Conservation (phyloP, 2,329 filamentous ascomycete genomes). For the Sclerotinia nivalis region DNA sequence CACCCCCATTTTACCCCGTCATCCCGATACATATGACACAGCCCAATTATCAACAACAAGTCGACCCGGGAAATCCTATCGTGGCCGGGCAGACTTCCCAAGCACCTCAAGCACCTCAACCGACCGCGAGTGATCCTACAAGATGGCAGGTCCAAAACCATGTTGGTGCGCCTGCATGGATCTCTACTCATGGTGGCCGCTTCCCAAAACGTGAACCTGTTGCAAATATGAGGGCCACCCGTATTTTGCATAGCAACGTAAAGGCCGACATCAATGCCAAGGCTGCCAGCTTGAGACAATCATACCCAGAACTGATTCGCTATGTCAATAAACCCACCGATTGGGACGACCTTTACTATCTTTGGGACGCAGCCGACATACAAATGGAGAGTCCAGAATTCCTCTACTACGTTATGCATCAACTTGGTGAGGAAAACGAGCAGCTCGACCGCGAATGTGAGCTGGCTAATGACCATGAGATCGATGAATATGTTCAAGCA, state of each 20-base stretch:
- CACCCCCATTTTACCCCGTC: not conserved
- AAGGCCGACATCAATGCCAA: slow-evolving; percentile 25
- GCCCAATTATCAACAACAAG: not conserved
- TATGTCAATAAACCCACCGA: slow-evolving; percentile 23
- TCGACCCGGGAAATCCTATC: not conserved
- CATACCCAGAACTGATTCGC: slow-evolving; percentile 23
- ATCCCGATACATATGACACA: not conserved
- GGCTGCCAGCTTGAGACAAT: slow-evolving; percentile 16
- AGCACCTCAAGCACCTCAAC: not conserved
- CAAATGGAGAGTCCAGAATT: slow-evolving; percentile 37
- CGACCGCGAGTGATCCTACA: not conserved
- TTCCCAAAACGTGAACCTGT: slow-evolving; percentile 24
- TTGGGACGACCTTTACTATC: slow-evolving; percentile 38
- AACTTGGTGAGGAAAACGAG: slow-evolving; percentile 29
- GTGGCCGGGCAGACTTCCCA: not conserved
- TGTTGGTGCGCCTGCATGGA: slow-evolving; percentile 25
- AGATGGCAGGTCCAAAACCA: slow-evolving; percentile 18
- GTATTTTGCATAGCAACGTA: slow-evolving; percentile 26
- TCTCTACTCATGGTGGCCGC: slow-evolving; percentile 31
- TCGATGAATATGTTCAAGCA: slow-evolving; percentile 29
- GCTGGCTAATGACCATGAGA: slow-evolving; percentile 1
- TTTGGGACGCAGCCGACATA: slow-evolving; percentile 42
- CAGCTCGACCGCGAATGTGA: slow-evolving; percentile 11
- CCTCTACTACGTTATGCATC: slow-evolving; percentile 37
- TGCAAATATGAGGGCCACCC: slow-evolving; percentile 14